These are phyloP conservation scores for Pichia norvegensis DNA, from an alignment of 1,139 yeast genomes.

Conservation along the genomic window DNA sequence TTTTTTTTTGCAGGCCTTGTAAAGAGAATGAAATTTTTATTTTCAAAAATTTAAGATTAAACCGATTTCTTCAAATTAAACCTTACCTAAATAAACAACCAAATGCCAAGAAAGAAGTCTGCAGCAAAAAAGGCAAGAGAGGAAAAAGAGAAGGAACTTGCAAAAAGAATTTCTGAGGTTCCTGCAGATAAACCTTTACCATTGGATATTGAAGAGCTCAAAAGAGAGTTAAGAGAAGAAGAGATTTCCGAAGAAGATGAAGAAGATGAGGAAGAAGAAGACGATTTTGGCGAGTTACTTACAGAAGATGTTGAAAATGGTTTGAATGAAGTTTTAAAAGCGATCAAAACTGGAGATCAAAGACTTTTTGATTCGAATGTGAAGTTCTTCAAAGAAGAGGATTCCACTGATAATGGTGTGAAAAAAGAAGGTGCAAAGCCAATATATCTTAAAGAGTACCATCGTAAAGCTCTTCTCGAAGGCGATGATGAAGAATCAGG, in stretches of 20 bases:
- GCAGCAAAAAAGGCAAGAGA: slow-evolving; percentile 73
- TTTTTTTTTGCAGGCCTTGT: not conserved
- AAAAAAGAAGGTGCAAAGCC: slow-evolving; percentile 52
- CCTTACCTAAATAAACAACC: not conserved
- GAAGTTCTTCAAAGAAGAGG: slow-evolving; percentile 56
- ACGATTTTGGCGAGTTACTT: slow-evolving; percentile 80
- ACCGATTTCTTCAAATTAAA: not conserved
- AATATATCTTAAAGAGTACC: slow-evolving; percentile 84
- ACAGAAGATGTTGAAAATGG: slow-evolving; percentile 84
- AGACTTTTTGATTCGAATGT: slow-evolving; percentile 56
- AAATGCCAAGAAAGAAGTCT: slow-evolving; percentile 87
- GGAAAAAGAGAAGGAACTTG: slow-evolving; percentile 8
- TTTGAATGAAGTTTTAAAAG: slow-evolving; percentile 59
- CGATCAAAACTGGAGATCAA: slow-evolving; percentile 63
- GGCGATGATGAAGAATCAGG: slow-evolving; percentile 53
- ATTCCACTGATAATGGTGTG: slow-evolving; percentile 5
- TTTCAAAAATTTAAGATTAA: not conserved
- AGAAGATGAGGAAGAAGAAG: slow-evolving; percentile 67
- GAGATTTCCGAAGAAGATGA: slow-evolving; percentile 29
- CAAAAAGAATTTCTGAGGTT: slow-evolving; percentile 25
- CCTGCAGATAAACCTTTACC: slow-evolving; percentile 16
- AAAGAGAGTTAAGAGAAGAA: slow-evolving; percentile 18
- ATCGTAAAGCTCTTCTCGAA: slow-evolving; percentile 67
- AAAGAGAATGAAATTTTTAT: no score
- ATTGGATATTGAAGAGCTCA: slow-evolving; percentile 21